Conservation (phyloP, 2,329 filamentous ascomycete genomes). For the Monilinia aucupariae region DNA sequence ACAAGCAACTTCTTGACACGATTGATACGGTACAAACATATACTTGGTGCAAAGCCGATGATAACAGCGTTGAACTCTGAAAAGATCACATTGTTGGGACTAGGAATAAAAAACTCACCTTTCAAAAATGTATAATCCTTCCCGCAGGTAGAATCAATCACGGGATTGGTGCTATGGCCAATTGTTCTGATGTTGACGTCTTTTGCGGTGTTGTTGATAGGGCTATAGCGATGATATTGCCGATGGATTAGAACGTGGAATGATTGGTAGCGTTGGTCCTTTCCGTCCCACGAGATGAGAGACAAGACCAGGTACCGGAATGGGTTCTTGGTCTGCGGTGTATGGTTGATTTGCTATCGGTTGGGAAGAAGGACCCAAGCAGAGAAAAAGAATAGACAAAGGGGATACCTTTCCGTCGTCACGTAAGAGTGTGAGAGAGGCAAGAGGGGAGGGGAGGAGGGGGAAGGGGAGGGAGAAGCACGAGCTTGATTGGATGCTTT, state of each 20-base stretch:
- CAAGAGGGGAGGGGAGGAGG: too few relatives aligned
- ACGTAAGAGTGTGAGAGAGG: too few relatives aligned
- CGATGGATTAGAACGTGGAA: conserved; percentile 12
- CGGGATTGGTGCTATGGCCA: conserved; percentile 30
- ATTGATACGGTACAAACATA: not conserved
- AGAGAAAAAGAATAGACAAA: not conserved
- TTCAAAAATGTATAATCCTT: conserved; percentile 31
- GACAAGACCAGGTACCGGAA: conserved; percentile 14
- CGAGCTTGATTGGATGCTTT: conserved; percentile 1
- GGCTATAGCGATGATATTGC: conserved; percentile 24
- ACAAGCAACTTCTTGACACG: not conserved
- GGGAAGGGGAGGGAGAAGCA: not conserved
- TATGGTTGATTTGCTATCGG: not conserved
- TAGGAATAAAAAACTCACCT: conserved; percentile 23
- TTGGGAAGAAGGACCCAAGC: not conserved
- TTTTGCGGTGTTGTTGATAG: conserved; percentile 31
- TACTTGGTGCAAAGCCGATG: not conserved
- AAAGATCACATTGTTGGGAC: not conserved
- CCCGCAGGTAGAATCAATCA: conserved; percentile 33
- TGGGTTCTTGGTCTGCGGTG: too few relatives aligned
- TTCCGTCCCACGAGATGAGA: conserved; percentile 2
- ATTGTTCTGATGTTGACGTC: conserved; percentile 30
- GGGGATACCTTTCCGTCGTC: not conserved
- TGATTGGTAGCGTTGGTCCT: conserved; percentile 28
- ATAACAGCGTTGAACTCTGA: too few relatives aligned